A percentile compares a stretch with the other conserved stretches of the same genome.
phyloP scores from a whole-genome alignment of 768 basidiomycete species.

The Lentinula raphanica region DNA sequence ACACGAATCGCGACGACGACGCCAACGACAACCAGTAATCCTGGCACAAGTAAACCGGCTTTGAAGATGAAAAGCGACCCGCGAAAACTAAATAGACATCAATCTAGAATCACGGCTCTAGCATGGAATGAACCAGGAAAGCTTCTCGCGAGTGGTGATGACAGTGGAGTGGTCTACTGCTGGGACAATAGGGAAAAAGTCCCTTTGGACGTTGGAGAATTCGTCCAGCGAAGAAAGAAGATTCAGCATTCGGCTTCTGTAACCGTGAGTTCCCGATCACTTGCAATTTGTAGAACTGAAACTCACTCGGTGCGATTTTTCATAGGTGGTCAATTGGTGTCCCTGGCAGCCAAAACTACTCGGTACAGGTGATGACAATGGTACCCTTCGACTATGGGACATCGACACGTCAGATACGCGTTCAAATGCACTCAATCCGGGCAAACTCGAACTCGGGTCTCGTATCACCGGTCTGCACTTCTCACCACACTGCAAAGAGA shows the following conservation, averaged over 20 bases:
- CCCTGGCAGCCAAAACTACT: constrained; percentile 79
- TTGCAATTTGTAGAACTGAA: no score
- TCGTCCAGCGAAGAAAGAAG: constrained; percentile 55
- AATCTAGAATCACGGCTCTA: constrained; percentile 57
- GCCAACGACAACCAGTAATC: constrained; percentile 25
- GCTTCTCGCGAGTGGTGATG: constrained; percentile 72
- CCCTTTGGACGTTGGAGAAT: constrained; percentile 52
- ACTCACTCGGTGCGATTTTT: no score
- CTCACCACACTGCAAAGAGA: constrained; percentile 77
- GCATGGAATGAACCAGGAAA: constrained; percentile 65
- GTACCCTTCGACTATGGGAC: constrained; percentile 49
- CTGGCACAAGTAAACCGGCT: constrained; percentile 13
- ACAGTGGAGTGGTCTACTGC: constrained; percentile 67
- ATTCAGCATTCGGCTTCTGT: constrained; percentile 63
- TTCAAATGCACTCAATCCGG: constrained; percentile 39
- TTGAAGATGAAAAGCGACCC: constrained; percentile 50
- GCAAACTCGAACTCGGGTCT: constrained; percentile 44
- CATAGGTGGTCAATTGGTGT: constrained; percentile 80
- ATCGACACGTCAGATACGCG: constrained; percentile 22
- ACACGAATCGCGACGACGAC: constrained; percentile 43
- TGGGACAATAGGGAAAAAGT: constrained; percentile 62
- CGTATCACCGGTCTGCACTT: constrained; percentile 69
- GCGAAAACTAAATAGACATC: constrained; percentile 63
- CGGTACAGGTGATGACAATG: constrained; percentile 63
- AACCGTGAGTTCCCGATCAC: constrained; percentile 31